phyloP scores from a whole-genome alignment of 441 rosid genomes.

The Mallotus japonicus region DNA sequence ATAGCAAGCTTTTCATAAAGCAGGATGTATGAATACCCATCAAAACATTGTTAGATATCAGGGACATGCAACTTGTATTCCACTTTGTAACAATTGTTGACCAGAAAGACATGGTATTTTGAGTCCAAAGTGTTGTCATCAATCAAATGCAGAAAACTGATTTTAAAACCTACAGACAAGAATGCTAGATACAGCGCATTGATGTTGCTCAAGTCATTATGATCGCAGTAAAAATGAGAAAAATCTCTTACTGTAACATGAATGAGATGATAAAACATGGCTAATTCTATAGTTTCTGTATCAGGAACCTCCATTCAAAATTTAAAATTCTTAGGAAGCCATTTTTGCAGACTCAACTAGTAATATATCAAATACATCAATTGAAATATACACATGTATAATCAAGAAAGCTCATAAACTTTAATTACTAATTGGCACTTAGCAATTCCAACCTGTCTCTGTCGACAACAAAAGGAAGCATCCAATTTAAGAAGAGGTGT shows the following conservation, averaged over 20 bases:
- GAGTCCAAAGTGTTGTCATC: not conserved
- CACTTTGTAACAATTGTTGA: too few species aligned
- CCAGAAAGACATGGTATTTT: not conserved
- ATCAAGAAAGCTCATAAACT: not conserved
- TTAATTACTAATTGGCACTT: not conserved
- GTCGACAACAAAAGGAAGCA: not conserved
- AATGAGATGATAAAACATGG: not conserved
- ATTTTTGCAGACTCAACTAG: not conserved
- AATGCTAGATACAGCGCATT: not conserved
- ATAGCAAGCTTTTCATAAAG: too few species aligned
- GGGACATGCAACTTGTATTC: not conserved
- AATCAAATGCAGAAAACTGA: not conserved
- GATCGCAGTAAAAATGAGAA: not conserved
- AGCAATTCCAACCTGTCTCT: not conserved
- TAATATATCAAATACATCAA: not conserved
- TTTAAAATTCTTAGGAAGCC: too few species aligned
- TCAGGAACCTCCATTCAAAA: not conserved
- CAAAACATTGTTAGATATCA: not conserved
- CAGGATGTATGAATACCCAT: not conserved
- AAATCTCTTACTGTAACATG: not conserved
- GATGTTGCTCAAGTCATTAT: not conserved
- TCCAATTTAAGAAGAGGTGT: not conserved
- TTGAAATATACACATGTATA: not conserved
- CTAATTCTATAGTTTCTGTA: not conserved
- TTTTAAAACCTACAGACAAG: not conserved